phyloP scores from a whole-genome alignment of 2,329 filamentous ascomycete genomes.

The Fusarium chuoi region DNA sequence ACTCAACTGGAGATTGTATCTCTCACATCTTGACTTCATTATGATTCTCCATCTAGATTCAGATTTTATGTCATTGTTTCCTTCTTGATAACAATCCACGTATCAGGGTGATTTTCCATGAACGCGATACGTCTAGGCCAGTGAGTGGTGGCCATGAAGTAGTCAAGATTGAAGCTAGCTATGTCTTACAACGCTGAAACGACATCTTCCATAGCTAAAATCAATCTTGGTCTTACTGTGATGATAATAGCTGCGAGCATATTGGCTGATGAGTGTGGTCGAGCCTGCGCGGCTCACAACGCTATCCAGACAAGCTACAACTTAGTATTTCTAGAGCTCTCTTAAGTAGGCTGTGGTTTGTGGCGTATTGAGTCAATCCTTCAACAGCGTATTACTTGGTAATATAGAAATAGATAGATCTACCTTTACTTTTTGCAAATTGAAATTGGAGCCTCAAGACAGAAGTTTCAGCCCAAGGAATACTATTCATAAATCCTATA shows the following conservation, averaged over 20 bases:
- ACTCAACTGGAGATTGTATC: too few relatives aligned
- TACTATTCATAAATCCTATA: fast-evolving
- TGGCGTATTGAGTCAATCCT: too few relatives aligned
- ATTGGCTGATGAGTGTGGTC: fast-evolving
- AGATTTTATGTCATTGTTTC: too few relatives aligned
- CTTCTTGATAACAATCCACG: too few relatives aligned
- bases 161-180: too few relatives aligned
- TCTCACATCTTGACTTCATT: too few relatives aligned
- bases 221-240: too few relatives aligned
- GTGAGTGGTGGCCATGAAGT: too few relatives aligned
- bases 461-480: not conserved
- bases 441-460: fast-evolving
- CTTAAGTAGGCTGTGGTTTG: fast-evolving
- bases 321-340: fast-evolving
- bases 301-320: fast-evolving
- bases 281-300: fast-evolving
- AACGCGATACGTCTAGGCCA: too few relatives aligned
- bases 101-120: too few relatives aligned
- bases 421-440: fast-evolving
- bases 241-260: not conserved
- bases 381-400: not conserved
- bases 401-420: not conserved
- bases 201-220: too few relatives aligned
- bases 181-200: not conserved
- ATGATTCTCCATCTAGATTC: too few relatives aligned